Base-by-base conservation (phyloP, 2,329 filamentous ascomycete genomes). In the Sphaerulina vaccinii region DNA sequence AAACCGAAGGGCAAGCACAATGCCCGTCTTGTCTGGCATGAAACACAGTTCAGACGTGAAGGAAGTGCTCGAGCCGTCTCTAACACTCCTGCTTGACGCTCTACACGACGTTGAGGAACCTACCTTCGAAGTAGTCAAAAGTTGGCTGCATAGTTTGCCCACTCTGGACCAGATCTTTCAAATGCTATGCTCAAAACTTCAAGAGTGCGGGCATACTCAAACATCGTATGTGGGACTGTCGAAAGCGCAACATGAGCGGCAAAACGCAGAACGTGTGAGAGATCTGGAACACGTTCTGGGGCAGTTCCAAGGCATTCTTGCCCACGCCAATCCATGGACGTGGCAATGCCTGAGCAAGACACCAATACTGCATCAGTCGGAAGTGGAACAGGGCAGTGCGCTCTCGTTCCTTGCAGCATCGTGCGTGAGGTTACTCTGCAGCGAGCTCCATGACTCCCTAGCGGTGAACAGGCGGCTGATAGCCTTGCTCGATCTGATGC, bases 51-150 rank as follows among this genome's bases (percentile, higher is more conserved):
- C 33, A 15, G 52, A 56, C 15, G 51, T 57, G 18, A 57, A 58
- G 8, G 73, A 85, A 5, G 85, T 96, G 74, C 77, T 97, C 35
- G 86, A 86, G 5, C 82, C 90, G 43, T 92, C 92, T 1, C 71
- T 96, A 15, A 86, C 96, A 57, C 72, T 95, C 9, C 79, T 95
- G 57, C 75, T 97, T 21, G 92, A 97, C 69, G 80, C 85, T 1
- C 75, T 97, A 1, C 72, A 81, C 15, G 85, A 91, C 52, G 84
- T 89, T 54, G 79, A 81, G 16, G 86, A 84, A 2, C 87, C 91
- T 61, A 74, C 87, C 11, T 89, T 86, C 56, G 86, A 90, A 70
- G 86, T 87, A 21, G 83, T 89, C 33, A 86, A 86, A 62, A 84
- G 81, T 42, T 96, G 92, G 91, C 76, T 97, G 3, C 86, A 87